Conservation (phyloP, 768 basidiomycete genomes). For the Leccinum pellstonianum region DNA sequence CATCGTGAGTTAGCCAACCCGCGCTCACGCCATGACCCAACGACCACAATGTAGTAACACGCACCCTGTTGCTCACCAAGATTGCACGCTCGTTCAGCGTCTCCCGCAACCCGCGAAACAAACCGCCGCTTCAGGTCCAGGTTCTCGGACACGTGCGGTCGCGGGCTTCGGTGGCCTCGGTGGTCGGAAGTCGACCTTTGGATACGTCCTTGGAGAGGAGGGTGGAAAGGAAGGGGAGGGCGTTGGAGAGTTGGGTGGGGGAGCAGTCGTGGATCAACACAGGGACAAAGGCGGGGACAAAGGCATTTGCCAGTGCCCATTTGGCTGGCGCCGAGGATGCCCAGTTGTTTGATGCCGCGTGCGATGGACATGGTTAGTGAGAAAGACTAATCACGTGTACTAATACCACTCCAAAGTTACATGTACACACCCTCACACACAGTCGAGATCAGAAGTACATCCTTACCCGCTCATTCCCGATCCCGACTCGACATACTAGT, state of each 20-base stretch:
- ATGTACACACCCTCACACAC: neutral
- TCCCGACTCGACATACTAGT: too few relatives aligned
- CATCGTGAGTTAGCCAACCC: neutral
- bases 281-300: conserved; percentile 80
- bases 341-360: conserved; percentile 76
- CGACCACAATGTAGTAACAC: conserved; percentile 14
- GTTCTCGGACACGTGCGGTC: conserved; percentile 76
- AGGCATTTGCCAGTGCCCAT: conserved; percentile 91
- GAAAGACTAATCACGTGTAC: conserved; percentile 17
- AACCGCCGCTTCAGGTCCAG: conserved; percentile 68
- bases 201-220: conserved; percentile 86
- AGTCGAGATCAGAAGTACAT: too few relatives aligned
- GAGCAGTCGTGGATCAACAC: conserved; percentile 86
- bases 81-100: conserved; percentile 73
- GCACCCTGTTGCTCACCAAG: conserved; percentile 85
- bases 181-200: conserved; percentile 71
- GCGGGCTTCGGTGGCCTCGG: conserved; percentile 72
- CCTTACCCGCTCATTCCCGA: too few relatives aligned
- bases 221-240: conserved; percentile 72
- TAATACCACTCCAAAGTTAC: neutral
- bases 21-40: neutral
- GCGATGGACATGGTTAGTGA: conserved; percentile 40
- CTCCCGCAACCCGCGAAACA: conserved; percentile 70
- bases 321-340: conserved; percentile 81
- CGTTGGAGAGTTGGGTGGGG: conserved; percentile 66